Conservation (phyloP, 1,139 yeast species). For the Zygosaccharomyces pseudobailii region DNA sequence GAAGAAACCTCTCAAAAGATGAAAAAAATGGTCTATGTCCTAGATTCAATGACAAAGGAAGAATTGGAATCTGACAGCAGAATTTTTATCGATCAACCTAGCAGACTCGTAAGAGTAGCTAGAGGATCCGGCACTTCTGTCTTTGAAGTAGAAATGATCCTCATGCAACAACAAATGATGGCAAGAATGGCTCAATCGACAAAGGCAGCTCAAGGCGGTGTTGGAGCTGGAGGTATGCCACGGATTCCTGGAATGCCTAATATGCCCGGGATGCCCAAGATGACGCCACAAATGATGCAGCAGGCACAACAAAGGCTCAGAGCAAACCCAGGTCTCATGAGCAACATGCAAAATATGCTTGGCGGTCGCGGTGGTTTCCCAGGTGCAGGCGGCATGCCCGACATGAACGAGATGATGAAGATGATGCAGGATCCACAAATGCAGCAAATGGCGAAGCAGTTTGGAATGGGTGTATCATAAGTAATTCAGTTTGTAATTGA, state of each 20-base stretch:
- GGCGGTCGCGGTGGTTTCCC: constrained; percentile 50
- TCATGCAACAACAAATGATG: constrained; percentile 92
- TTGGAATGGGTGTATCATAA: constrained; percentile 36
- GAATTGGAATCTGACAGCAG: constrained; percentile 91
- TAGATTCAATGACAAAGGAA: constrained; percentile 94
- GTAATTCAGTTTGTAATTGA: not conserved
- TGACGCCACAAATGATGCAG: constrained; percentile 37
- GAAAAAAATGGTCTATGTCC: constrained; percentile 83
- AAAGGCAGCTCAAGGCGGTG: constrained; percentile 46
- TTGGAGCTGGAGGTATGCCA: constrained; percentile 39
- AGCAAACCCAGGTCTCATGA: constrained; percentile 65
- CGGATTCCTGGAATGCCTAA: constrained; percentile 35
- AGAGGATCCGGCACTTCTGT: constrained; percentile 95
- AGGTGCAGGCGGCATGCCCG: constrained; percentile 41
- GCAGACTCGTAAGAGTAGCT: constrained; percentile 84
- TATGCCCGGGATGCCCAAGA: constrained; percentile 38
- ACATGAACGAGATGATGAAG: constrained; percentile 52
- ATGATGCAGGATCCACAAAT: constrained; percentile 66
- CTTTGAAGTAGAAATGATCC: constrained; percentile 87
- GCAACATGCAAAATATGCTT: constrained; percentile 48
- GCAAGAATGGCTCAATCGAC: constrained; percentile 84
- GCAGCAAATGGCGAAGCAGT: constrained; percentile 76
- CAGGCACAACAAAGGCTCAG: constrained; percentile 52
- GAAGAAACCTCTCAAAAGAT: constrained; percentile 80
- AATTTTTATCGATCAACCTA: constrained; percentile 74